Evolutionary conservation across 2,329 filamentous ascomycete species (phyloP), one percentile per base, ranked within the genome.

Genomic region (Trichophyton simii): DNA sequence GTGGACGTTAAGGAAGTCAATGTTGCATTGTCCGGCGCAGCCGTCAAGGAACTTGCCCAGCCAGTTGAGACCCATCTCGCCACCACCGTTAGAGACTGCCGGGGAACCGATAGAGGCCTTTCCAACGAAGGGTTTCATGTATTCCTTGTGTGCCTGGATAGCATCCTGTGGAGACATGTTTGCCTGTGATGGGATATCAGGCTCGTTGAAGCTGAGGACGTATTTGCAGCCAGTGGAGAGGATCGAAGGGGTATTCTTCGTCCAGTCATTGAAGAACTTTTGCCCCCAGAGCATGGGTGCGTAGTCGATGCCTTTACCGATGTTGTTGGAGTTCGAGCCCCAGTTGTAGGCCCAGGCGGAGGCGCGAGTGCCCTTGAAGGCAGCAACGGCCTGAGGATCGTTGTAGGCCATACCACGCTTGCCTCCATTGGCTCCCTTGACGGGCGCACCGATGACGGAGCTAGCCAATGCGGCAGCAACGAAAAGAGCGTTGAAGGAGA

Each of bases 271-370:
- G 63, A 75, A 71, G 65, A 71, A 69, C 59, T 72, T 72, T 13
- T 64, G 50, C 25, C 76, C 74, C 76, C 76, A 78, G 62, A 78
- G 72, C 73, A 77, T 76, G 34, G 77, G 76, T 8, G 78, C 72
- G 64, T 69, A 79, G 60, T 78, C 75, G 59, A 75, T 67, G 28
- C 69, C 68, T 3, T 63, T 68, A 3, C 75, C 63, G 4, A 41
- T 55, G 18, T 75, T 75, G 34, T 63, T 65, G 25, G 68, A 48
- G 22, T 63, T 63, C 54, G 68, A 63, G 54, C 69, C 75, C 77
- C 77, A 79, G 69, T 79, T 75, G 69, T 78, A 78, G 41, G 73
- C 73, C 77, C 77, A 79, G 46, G 70, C 69, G 59, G 76, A 67
- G 22, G 64, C 50, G 28, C 66, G 68, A 55, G 64, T 66, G 55